These are phyloP conservation scores for Pholiota adiposa DNA, from an alignment of 1,284 basidiomycete species.

Conservation along the genomic window DNA sequence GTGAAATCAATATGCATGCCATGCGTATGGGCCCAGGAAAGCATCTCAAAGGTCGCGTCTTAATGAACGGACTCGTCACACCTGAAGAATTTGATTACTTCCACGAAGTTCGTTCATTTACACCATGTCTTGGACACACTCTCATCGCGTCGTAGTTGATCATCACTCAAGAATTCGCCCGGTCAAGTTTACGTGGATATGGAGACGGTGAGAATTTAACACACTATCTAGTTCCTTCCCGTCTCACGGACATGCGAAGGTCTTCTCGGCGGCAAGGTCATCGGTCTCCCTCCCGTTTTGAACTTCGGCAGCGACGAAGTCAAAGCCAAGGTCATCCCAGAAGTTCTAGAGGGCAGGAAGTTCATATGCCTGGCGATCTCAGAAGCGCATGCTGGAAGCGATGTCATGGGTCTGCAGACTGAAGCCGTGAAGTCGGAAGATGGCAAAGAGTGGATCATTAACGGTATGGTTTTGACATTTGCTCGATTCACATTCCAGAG, in stretches of 20 bases:
- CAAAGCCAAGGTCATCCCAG: slow-evolving; percentile 79
- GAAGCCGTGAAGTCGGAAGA: slow-evolving; percentile 85
- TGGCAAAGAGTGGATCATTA: slow-evolving; percentile 84
- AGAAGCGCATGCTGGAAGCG: slow-evolving; percentile 90
- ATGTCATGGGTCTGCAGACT: slow-evolving; percentile 84
- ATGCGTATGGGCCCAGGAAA: slow-evolving; percentile 91
- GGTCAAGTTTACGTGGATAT: slow-evolving; percentile 79
- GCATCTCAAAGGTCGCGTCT: slow-evolving; percentile 80
- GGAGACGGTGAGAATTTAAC: slow-evolving; percentile 45
- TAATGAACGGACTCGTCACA: slow-evolving; percentile 84
- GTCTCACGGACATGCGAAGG: slow-evolving; percentile 37
- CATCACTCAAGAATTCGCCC: slow-evolving; percentile 84
- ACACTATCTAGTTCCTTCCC: background rate
- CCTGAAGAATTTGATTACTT: slow-evolving; percentile 91
- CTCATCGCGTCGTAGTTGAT: slow-evolving; percentile 55
- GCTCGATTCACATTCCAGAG: background rate
- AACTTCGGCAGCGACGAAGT: slow-evolving; percentile 84
- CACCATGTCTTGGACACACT: background rate
- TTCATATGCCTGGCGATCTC: slow-evolving; percentile 85
- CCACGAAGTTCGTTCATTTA: slow-evolving; percentile 61
- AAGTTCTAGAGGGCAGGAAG: slow-evolving; percentile 82
- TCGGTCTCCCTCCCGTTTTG: slow-evolving; percentile 80
- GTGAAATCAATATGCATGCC: slow-evolving; percentile 75
- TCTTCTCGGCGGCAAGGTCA: slow-evolving; percentile 74
- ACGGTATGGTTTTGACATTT: slow-evolving; percentile 47